These are phyloP conservation scores for Annulohypoxylon nitens DNA, from an alignment of 495 filamentous ascomycete genomes.

Conservation along the genomic window DNA sequence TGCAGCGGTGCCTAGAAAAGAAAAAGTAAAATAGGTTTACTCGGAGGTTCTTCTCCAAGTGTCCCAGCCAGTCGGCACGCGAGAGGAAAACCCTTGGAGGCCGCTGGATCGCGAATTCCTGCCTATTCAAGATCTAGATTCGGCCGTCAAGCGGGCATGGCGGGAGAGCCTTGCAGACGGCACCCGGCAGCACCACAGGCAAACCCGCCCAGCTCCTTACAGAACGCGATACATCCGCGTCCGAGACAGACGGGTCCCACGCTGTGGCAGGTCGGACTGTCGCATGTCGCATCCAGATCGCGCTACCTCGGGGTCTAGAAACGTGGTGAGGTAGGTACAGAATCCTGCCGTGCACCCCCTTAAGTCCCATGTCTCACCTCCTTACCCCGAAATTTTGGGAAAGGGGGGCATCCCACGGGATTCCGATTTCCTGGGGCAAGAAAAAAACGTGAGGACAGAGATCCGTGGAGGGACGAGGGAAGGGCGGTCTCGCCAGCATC, in stretches of 20 bases:
- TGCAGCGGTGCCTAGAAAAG: neutral
- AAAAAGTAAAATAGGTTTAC: slow-evolving; percentile 6
- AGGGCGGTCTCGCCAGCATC: slow-evolving; percentile 25
- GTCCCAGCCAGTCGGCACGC: slow-evolving; percentile 22
- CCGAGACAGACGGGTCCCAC: slow-evolving; percentile 46
- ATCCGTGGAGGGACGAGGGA: slow-evolving; percentile 4
- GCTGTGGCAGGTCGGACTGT: slow-evolving; percentile 31
- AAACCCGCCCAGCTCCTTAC: slow-evolving; percentile 32
- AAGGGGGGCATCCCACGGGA: slow-evolving; percentile 14
- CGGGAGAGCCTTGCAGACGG: slow-evolving; percentile 37
- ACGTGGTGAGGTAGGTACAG: slow-evolving; percentile 40
- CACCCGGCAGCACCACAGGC: slow-evolving; percentile 41
- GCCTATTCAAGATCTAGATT: slow-evolving; percentile 49
- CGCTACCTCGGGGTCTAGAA: slow-evolving; percentile 47
- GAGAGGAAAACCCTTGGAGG: neutral
- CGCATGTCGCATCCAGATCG: slow-evolving; percentile 45
- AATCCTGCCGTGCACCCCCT: slow-evolving; percentile 27
- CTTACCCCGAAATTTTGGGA: slow-evolving; percentile 24
- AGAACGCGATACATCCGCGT: slow-evolving; percentile 34
- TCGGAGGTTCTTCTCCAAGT: slow-evolving; percentile 4
- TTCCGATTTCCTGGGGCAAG: slow-evolving; percentile 5
- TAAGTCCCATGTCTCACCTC: slow-evolving; percentile 31
- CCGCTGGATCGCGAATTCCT: slow-evolving; percentile 48
- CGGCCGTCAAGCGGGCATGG: slow-evolving; percentile 48
- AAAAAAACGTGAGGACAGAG: slow-evolving; percentile 11